Conservation (phyloP, 192 early-diverging fungal genomes). For the Linderina pennispora region DNA sequence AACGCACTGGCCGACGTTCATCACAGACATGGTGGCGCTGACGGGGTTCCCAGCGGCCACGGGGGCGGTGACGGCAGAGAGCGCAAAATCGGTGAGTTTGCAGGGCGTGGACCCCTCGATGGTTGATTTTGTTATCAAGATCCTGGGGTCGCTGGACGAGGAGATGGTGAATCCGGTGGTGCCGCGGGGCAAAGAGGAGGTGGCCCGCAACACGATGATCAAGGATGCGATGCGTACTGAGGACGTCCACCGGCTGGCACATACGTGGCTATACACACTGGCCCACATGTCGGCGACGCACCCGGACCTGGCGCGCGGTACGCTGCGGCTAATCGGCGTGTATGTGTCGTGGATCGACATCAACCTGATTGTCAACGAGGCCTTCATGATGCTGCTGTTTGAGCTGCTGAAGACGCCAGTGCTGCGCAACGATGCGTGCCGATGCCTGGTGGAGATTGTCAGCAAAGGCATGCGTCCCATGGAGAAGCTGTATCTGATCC, state of each 20-base stretch:
- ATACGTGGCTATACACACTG: slow-evolving; percentile 72
- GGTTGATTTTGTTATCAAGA: slow-evolving; percentile 70
- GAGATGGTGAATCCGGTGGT: slow-evolving; percentile 75
- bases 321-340: slow-evolving; percentile 69
- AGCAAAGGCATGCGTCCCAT: slow-evolving; percentile 87
- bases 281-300: slow-evolving; percentile 47
- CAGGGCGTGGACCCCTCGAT: slow-evolving; percentile 46
- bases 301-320: slow-evolving; percentile 56
- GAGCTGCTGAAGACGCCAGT: slow-evolving; percentile 55
- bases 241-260: slow-evolving; percentile 65
- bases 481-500: slow-evolving; percentile 85
- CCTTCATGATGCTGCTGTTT: slow-evolving; percentile 70
- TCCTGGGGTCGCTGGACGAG: slow-evolving; percentile 78
- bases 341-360: slow-evolving; percentile 98
- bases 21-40: slow-evolving; percentile 74
- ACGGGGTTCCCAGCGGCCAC: slow-evolving; percentile 44
- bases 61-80: slow-evolving; percentile 35
- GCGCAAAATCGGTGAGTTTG: slow-evolving; percentile 44
- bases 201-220: slow-evolving; percentile 68
- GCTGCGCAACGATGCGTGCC: slow-evolving; percentile 69
- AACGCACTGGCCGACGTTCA: slow-evolving; percentile 82
- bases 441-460: slow-evolving; percentile 80
- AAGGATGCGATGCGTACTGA: slow-evolving; percentile 88
- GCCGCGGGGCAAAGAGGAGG: slow-evolving; percentile 58
- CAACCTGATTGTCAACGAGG: slow-evolving; percentile 77